These are phyloP conservation scores for Plasmodium coatneyi DNA, from an alignment of 169 alveolate species.

Conservation along the genomic window DNA sequence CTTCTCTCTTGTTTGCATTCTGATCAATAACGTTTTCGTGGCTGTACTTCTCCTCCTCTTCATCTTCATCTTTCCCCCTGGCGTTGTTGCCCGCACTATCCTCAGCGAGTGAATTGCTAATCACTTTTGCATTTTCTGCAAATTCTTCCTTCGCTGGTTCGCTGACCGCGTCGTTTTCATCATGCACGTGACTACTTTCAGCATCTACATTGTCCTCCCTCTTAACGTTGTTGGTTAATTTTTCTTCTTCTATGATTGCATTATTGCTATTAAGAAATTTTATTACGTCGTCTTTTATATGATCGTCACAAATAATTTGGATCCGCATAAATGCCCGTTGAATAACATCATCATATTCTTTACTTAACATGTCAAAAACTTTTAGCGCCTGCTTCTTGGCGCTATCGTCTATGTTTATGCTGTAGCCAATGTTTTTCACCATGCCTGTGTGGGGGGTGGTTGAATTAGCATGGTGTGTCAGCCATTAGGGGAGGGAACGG, in stretches of 20 bases:
- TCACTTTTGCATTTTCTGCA: background rate
- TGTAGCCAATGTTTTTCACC: slow-evolving; percentile 81
- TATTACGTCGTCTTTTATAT: slow-evolving; percentile 74
- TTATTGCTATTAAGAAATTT: slow-evolving; percentile 70
- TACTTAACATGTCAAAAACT: slow-evolving; percentile 84
- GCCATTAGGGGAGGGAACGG: background rate
- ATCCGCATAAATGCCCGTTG: slow-evolving; percentile 87
- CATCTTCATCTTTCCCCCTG: background rate
- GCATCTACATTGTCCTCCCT: slow-evolving; percentile 29
- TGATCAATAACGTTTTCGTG: background rate
- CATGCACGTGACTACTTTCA: background rate
- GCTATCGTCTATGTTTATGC: slow-evolving; percentile 85
- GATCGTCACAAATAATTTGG: slow-evolving; percentile 75
- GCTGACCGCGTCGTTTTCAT: background rate
- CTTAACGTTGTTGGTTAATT: slow-evolving; percentile 19
- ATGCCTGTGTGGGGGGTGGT: slow-evolving; percentile 19
- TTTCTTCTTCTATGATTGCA: slow-evolving; percentile 78
- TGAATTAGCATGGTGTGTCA: background rate
- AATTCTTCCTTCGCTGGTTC: background rate
- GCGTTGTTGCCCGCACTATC: background rate
- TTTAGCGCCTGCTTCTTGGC: slow-evolving; percentile 89
- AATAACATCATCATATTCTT: slow-evolving; percentile 86
- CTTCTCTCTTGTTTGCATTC: background rate
- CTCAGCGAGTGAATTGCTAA: background rate
- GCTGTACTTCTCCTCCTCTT: background rate